Evolutionary conservation across 139 green algal species (phyloP), one percentile per base, ranked within the genome.

Genomic region (Chlamydomonas asymmetrica): DNA sequence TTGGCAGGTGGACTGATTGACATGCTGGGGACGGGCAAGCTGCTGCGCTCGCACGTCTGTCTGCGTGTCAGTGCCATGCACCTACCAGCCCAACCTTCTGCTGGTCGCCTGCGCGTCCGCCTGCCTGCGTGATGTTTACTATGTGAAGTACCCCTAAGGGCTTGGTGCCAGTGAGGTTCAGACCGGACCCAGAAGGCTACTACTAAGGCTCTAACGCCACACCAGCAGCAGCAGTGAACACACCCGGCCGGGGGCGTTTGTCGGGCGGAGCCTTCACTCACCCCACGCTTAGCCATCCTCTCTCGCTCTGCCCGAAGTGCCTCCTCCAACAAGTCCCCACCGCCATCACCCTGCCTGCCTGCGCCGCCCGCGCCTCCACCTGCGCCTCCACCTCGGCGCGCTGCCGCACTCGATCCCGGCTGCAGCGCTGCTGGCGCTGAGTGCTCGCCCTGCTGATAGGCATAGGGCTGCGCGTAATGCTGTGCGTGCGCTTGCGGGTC

Each of bases 251-350:
- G n/a, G n/a, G n/a, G n/a, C n/a, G n/a, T n/a, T n/a, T n/a, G n/a
- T n/a, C 37, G 34, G 27, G 37, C 62, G 23, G 39, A 31, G 29
- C 32, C 60, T 1, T 31, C 43, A 27, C 52, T 37, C 9, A 57
- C 60, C 37, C 71, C 75, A 18, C 71, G 68, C 65, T 81, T 80
- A 3, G 70, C 69, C 10, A 83, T 83, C 6, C 77, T 78, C 22
- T 82, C 67, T 20, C 73, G 54, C 66, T 92, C 88, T 37, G 78
- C 87, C 7, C 75, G 76, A 50, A 92, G 61, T 2, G 87, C 85
- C 50, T 83, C 75, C 56, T 76, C 66, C 45, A 92, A 59, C 52
- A 88, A 52, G 0, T 82, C 71, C 45, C 85, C 70, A 0, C 61
- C 64, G 48, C 1, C 67, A 48, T 38, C 71, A 8, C 27, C 75